Base-by-base conservation (phyloP, 805 yeast species). In the Kodamaea lidongshanica region DNA sequence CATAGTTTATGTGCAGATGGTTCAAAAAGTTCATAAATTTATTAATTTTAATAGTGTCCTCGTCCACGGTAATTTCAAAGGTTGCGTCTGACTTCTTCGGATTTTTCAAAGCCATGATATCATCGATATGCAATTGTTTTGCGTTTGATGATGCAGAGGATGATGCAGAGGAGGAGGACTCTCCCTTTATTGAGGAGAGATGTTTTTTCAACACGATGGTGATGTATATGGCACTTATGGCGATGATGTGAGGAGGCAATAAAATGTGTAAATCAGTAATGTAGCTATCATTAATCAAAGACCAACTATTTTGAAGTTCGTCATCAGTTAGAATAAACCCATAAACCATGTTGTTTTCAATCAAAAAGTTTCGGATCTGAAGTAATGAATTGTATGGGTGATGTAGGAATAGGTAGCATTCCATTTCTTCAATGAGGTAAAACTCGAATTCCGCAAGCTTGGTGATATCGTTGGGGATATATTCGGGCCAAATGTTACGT, bases 401-500 rank as follows among this genome's bases (percentile, higher is more conserved):
- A 48, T 81, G 84, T 2, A 81, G 66, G n/a, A 80, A 64, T 38
- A 83, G 46, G 46, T 67, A 79, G 56, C 81, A 67, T 47, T 81
- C 75, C 58, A 92, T 65, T 52, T 88, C 97, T 46, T 87, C 96
- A 12, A 92, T 78, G 25, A 92, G 54, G 50, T 89, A 92, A 52
- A 92, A 92, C 56, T 92, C 98, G 57, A 94, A 84, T 51, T 92
- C 97, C 0, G 97, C 96, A 10, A 92, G 65, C 47, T 84, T 85
- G 16, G 95, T 80, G 11, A 87, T 74, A 52, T 89, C 97, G 35
- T 82, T 86, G 0, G 96, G 94, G 20, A 89, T 79, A 46, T 78
- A 85, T 47, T 88, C 96, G 0, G 97, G 96, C 97, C 97, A 89
- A 22, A 86, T 58, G 21, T 79, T 79, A 31, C 95, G 61, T 2